These are phyloP conservation scores for Piloderma croceum DNA, from an alignment of 768 basidiomycete species.

Conservation along the genomic window DNA sequence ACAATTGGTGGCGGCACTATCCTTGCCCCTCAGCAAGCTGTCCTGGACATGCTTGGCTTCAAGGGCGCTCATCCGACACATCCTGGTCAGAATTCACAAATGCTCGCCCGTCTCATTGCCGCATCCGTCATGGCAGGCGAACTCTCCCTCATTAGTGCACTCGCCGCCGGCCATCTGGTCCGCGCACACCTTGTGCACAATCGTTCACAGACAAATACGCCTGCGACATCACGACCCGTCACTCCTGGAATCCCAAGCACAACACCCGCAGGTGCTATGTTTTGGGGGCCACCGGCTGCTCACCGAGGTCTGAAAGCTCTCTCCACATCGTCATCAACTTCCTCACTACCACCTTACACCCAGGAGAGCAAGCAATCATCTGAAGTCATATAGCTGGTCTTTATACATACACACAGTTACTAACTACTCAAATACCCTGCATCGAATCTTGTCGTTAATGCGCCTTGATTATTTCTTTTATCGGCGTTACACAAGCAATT, in stretches of 20 bases:
- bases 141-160: slow-evolving; percentile 82
- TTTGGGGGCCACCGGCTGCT: slow-evolving; percentile 20
- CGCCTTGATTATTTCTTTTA: no score
- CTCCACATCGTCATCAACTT: slow-evolving; percentile 28
- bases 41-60: slow-evolving; percentile 92
- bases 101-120: slow-evolving; percentile 84
- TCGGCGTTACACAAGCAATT: no score
- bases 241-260: slow-evolving; percentile 45
- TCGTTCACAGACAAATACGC: slow-evolving; percentile 76
- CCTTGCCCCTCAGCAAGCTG: slow-evolving; percentile 81
- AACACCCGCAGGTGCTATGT: slow-evolving; percentile 13
- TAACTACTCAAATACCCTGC: no score
- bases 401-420: no score
- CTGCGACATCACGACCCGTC: slow-evolving; percentile 54
- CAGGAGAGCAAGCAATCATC: slow-evolving; percentile 4
- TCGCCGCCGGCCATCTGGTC: slow-evolving; percentile 93
- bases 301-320: slow-evolving; percentile 6
- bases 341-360: slow-evolving; percentile 28
- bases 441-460: no score
- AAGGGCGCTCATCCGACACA: slow-evolving; percentile 81
- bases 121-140: slow-evolving; percentile 98
- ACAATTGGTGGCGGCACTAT: slow-evolving; percentile 97
- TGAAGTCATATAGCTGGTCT: no score
- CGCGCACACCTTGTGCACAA: slow-evolving; percentile 92
- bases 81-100: slow-evolving; percentile 87